phyloP scores from a whole-genome alignment of 2,329 filamentous ascomycete species.

The Aspergillus versicolor region DNA sequence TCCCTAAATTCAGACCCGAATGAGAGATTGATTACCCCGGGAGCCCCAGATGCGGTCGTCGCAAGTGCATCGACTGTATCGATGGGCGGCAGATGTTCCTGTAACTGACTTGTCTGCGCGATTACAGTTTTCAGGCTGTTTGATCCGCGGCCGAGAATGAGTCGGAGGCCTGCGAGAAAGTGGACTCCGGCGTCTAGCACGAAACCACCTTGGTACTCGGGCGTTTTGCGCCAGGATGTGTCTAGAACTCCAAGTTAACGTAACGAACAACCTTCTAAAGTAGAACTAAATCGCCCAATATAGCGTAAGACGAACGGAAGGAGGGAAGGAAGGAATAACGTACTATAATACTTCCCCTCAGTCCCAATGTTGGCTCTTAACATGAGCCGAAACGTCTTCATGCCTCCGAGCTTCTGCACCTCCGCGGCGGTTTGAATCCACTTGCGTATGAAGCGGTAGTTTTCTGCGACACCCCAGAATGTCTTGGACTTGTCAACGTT shows the following conservation, averaged over 20 bases:
- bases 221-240: conserved; percentile 57
- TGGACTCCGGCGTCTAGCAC: conserved; percentile 61
- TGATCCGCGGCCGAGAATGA: conserved; percentile 45
- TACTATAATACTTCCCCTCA: conserved; percentile 56
- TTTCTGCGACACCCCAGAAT: conserved; percentile 56
- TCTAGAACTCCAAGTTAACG: conserved; percentile 25
- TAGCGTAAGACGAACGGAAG: not conserved
- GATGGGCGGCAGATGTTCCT: conserved; percentile 54
- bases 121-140: conserved; percentile 46
- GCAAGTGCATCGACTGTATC: conserved; percentile 57
- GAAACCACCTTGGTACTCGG: conserved; percentile 59
- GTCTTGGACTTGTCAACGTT: conserved; percentile 41
- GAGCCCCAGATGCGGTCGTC: conserved; percentile 48
- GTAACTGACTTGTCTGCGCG: conserved; percentile 51
- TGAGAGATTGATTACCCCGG: conserved; percentile 51
- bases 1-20: conserved; percentile 55
- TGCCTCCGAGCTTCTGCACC: conserved; percentile 47
- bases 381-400: conserved; percentile 52
- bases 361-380: conserved; percentile 45
- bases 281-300: not conserved
- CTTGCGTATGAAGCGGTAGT: conserved; percentile 54
- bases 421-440: conserved; percentile 48
- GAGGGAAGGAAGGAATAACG: conserved; percentile 12
- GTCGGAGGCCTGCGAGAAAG: conserved; percentile 52
- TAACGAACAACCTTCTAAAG: not conserved